Evolutionary conservation across 2,329 filamentous ascomycete genomes (phyloP), one percentile per base, ranked within the genome.

Genomic region (Lomentospora prolificans): DNA sequence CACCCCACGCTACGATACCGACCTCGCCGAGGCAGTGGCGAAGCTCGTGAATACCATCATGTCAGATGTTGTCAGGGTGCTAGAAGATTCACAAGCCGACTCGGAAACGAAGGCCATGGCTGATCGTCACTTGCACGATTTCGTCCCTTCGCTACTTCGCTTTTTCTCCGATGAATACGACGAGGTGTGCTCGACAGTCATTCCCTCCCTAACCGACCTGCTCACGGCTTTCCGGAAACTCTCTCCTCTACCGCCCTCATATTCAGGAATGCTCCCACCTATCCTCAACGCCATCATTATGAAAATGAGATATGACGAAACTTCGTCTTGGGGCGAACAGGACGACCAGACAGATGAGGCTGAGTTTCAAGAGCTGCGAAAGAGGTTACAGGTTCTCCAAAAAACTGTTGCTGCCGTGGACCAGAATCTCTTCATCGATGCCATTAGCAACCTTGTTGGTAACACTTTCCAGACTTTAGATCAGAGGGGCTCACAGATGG

Each of bases 141-240:
- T 97, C 68, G 75, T 96, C 27, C 90, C 91, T 0, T 86, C 91
- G 62, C 79, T 97, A 10, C 76, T 99, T 53, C 88, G 92, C 39
- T 96, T 96, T 75, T 96, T 99, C 72, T 88, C 90, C 24, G 94
- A 99, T 70, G 91, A 99, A 67, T 99, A 95, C 69, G 94, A 99
- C 69, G 94, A 99, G 73, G 86, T 99, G 62, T 97, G 94, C 75
- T 95, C 91, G 33, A 94, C 90, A 10, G 90, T 97, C 57, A 95
- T 99, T 59, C 89, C 91, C 22, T 92, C 89, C 36, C 82, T 97
- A 56, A 96, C 89, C 51, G 95, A 99, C 64, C 81, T 97, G 51
- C 80, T 99, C 58, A 90, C 90, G 27, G 92, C 95, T 68, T 80
- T 97, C 61, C 86, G 94, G 57, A 95, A 91, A 70, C 76, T 90